Evolutionary conservation across 179 eudicot genomes (phyloP), one percentile per base, ranked within the genome.

Genomic region (Beta macrorhiza): DNA sequence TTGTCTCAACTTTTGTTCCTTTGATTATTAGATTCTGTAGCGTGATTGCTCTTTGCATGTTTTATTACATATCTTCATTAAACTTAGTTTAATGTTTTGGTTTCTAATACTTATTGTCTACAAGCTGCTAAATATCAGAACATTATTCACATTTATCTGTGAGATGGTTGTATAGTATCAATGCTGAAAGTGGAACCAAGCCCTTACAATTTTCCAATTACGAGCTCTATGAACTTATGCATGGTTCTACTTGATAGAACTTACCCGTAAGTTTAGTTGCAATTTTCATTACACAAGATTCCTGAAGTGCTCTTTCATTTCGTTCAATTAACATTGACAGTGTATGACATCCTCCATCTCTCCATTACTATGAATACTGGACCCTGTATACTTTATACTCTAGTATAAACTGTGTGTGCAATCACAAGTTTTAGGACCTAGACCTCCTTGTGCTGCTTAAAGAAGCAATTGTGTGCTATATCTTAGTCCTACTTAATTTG

Each of bases 41-140:
- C 59, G 49, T 45, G 79, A 42, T 13, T 63, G 44, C n/a, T 22
- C 11, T 14, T 77, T 49, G 78, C 78, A 17, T 19, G 77, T 37
- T 16, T 32, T 59, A 62, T 22, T 55, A 53, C 17, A 16, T 25
- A 2, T 22, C 15, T 22, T n/a, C 45, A n/a, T 73, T 2, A 8
- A 32, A 1, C 42, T 45, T 19, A 25, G 0, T 59, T n/a, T 63
- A 3, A 37, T 37, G 42, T 51, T 59, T n/a, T 8, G 19, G 2
- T 22, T n/a, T 12, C 45, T n/a, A 17, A 37, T 61, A 3, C 76
- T 14, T 20, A 25, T 15, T 25, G 42, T 17, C n/a, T 14, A 29
- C 51, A 37, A 67, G 52, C 52, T 69, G 53, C n/a, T 73, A 6
- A 72, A 72, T 53, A 25, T 52, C 19, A 12, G 76, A 52, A 52